Conservation (phyloP, 2,329 filamentous ascomycete genomes). For the Canariomyces notabilis region DNA sequence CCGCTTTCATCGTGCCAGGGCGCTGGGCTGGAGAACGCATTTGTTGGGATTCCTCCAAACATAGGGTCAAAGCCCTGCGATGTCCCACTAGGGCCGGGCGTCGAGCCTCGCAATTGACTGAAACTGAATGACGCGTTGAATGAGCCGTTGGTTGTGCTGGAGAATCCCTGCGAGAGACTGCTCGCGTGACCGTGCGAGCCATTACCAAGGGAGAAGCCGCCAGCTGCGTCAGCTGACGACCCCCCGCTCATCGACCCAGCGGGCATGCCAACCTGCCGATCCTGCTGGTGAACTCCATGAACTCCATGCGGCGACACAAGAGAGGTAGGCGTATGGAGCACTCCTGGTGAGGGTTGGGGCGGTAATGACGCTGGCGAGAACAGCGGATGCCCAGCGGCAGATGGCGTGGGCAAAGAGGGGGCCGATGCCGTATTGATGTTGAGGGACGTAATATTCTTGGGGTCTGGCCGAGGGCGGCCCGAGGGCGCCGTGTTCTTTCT, state of each 20-base stretch:
- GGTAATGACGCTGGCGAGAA: conserved; percentile 33
- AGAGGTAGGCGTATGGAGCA: conserved; percentile 37
- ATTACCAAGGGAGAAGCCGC: conserved; percentile 33
- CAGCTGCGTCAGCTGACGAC: conserved; percentile 33
- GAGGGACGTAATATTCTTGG: conserved; percentile 34
- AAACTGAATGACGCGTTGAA: conserved; percentile 43
- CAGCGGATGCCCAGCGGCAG: conserved; percentile 34
- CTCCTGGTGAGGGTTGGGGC: conserved; percentile 35
- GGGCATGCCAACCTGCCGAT: conserved; percentile 27
- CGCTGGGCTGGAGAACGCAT: conserved; percentile 48
- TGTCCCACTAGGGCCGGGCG: conserved; percentile 11
- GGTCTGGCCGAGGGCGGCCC: conserved; percentile 36
- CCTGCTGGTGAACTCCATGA: conserved; percentile 31
- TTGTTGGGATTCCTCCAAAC: conserved; percentile 53
- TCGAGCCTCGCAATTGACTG: conserved; percentile 20
- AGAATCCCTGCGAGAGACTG: conserved; percentile 24
- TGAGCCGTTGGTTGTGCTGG: conserved; percentile 29
- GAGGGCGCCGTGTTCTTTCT: conserved; percentile 43
- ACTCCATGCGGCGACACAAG: conserved; percentile 33
- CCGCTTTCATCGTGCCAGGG: conserved; percentile 42
- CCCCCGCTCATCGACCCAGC: conserved; percentile 33
- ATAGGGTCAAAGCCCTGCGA: conserved; percentile 49
- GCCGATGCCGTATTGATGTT: conserved; percentile 29
- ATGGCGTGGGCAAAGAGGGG: conserved; percentile 26
- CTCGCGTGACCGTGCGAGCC: conserved; percentile 23